A percentile compares a stretch with the other conserved stretches of the same genome.
These are phyloP conservation scores for Podospora anserina DNA, from an alignment of 495 filamentous ascomycete genomes.

Conservation along the genomic window DNA sequence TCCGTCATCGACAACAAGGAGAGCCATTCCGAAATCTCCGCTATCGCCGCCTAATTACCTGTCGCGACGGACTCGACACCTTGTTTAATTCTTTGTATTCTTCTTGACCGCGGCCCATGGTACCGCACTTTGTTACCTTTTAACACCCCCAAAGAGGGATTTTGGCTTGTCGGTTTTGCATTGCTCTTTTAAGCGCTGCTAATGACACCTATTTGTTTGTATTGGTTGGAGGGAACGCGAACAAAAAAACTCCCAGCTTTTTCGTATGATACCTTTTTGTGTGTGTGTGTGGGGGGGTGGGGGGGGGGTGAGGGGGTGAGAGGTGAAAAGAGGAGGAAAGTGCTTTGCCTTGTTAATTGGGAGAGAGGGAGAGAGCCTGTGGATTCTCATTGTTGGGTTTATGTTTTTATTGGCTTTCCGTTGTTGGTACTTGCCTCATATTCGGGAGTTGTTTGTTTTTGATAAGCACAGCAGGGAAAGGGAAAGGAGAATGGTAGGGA, in stretches of 20 bases:
- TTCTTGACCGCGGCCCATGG: not conserved
- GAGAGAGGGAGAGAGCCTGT: not conserved
- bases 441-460: not conserved
- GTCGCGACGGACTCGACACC: not conserved
- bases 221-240: conserved; percentile 17
- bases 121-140: not conserved
- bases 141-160: not conserved
- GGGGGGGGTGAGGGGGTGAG: too few relatives aligned
- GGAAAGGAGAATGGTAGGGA: not conserved
- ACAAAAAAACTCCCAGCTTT: not conserved
- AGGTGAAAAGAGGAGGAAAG: not conserved
- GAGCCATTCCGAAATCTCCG: not conserved
- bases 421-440: not conserved
- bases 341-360: not conserved
- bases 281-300: not conserved
- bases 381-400: not conserved
- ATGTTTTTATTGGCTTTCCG: not conserved
- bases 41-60: not conserved
- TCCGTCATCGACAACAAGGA: conserved; percentile 2
- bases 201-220: conserved; percentile 11
- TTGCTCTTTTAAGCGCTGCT: conserved; percentile 4
- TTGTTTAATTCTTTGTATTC: not conserved
- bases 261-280: conserved; percentile 28
- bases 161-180: not conserved
- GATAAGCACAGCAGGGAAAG: conserved; percentile 1